Conservation (phyloP, 345 rosid species). For the Acer campestre region DNA sequence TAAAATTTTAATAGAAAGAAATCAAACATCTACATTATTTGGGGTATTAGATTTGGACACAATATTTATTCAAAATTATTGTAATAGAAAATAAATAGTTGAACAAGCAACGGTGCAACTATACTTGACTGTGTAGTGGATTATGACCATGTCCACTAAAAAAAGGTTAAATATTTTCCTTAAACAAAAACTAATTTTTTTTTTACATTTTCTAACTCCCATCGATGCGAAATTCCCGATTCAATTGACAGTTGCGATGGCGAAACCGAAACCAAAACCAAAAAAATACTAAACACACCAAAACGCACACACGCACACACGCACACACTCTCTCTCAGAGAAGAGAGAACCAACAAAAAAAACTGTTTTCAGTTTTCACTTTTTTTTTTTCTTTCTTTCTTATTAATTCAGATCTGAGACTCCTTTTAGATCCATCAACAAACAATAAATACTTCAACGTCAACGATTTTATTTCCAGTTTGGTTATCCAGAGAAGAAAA, state of each 20-base stretch:
- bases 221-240: constrained; percentile 8
- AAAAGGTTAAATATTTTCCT: neutral
- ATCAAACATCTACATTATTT: too few relatives aligned
- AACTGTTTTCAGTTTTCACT: neutral
- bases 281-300: neutral
- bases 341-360: neutral
- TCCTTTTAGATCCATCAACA: constrained; percentile 4
- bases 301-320: constrained; percentile 12
- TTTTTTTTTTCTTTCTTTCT: neutral
- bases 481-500: constrained; percentile 27
- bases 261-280: constrained; percentile 22
- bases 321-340: neutral
- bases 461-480: constrained; percentile 16
- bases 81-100: too few relatives aligned
- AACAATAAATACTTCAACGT: neutral
- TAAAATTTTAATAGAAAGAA: too few relatives aligned
- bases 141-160: too few relatives aligned
- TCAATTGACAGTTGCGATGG: constrained; percentile 32
- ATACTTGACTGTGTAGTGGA: too few relatives aligned
- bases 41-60: too few relatives aligned
- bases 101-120: too few relatives aligned
- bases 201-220: neutral
- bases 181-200: rapidly evolving
- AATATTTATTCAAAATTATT: too few relatives aligned
- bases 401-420: constrained; percentile 20